These are phyloP conservation scores for Lanmaoa pseudosensibilis DNA, from an alignment of 768 basidiomycete genomes.

Conservation along the genomic window DNA sequence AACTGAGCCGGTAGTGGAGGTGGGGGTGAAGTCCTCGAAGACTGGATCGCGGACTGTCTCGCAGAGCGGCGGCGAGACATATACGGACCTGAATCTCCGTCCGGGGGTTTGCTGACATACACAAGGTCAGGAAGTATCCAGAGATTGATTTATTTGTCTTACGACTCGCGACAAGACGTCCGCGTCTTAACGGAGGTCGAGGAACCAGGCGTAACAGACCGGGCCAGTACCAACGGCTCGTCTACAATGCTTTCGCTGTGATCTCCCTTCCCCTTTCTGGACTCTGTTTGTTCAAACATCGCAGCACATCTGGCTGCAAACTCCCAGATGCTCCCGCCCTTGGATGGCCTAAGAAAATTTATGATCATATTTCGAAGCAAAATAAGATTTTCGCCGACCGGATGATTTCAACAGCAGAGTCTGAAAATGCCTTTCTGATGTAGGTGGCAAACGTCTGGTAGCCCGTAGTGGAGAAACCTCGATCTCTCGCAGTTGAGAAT, in stretches of 20 bases:
- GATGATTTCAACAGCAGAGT: neutral
- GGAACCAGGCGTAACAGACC: constrained; percentile 21
- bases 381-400: constrained; percentile 14
- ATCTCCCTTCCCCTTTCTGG: constrained; percentile 1
- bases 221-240: neutral
- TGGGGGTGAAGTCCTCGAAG: constrained; percentile 13
- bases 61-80: constrained; percentile 35
- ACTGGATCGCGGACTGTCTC: constrained; percentile 34
- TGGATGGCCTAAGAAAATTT: constrained; percentile 14
- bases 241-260: neutral
- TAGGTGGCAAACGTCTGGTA: constrained; percentile 24
- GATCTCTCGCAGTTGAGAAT: constrained; percentile 21
- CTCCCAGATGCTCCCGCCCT: constrained; percentile 20
- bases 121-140: neutral
- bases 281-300: constrained; percentile 18
- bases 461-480: constrained; percentile 16
- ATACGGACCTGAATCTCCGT: constrained; percentile 6
- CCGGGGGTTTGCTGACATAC: constrained; percentile 10
- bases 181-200: constrained; percentile 17
- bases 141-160: constrained; percentile 1
- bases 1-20: constrained; percentile 34
- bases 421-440: constrained; percentile 2
- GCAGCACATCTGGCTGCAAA: neutral
- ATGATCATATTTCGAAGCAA: neutral
- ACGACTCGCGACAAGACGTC: constrained; percentile 15